phyloP scores from a whole-genome alignment of 2,329 filamentous ascomycete genomes.

The Claviceps africana region DNA sequence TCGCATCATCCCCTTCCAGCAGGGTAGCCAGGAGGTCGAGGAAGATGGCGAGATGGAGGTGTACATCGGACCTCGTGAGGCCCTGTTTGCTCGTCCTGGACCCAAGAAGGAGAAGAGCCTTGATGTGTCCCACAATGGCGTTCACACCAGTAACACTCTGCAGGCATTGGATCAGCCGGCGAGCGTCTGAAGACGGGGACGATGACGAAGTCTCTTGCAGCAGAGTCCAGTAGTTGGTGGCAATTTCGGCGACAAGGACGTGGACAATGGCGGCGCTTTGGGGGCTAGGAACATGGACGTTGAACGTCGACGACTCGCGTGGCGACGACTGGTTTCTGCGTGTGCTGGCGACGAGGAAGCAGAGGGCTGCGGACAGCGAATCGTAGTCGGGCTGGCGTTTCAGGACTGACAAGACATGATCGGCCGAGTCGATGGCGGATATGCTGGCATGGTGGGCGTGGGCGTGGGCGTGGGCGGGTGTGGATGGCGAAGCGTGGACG shows the following conservation, averaged over 20 bases:
- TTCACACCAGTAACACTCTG: slow-evolving; percentile 65
- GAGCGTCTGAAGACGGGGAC: slow-evolving; percentile 22
- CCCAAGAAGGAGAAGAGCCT: slow-evolving; percentile 40
- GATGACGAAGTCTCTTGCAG: slow-evolving; percentile 32
- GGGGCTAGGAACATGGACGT: slow-evolving; percentile 39
- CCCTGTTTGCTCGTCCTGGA: slow-evolving; percentile 25
- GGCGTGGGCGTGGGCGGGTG: background rate
- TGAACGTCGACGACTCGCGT: slow-evolving; percentile 9
- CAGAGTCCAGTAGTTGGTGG: slow-evolving; percentile 70
- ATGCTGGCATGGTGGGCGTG: background rate
- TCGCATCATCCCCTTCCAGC: slow-evolving; percentile 23
- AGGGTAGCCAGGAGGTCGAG: slow-evolving; percentile 30
- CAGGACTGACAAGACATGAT: slow-evolving; percentile 45
- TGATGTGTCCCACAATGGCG: slow-evolving; percentile 57
- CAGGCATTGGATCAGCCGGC: slow-evolving; percentile 49
- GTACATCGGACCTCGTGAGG: slow-evolving; percentile 25
- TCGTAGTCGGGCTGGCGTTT: slow-evolving; percentile 49
- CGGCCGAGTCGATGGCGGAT: slow-evolving; percentile 16
- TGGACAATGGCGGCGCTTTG: slow-evolving; percentile 62
- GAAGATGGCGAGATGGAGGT: slow-evolving; percentile 29
- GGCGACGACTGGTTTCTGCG: slow-evolving; percentile 1
- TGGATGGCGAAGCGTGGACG: slow-evolving; percentile 11
- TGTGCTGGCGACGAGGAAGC: slow-evolving; percentile 28
- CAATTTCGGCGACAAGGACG: slow-evolving; percentile 55
- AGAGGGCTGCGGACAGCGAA: slow-evolving; percentile 36